Evolutionary conservation across 257 asterid species (phyloP).

Genomic region (Capsicum pubescens): DNA sequence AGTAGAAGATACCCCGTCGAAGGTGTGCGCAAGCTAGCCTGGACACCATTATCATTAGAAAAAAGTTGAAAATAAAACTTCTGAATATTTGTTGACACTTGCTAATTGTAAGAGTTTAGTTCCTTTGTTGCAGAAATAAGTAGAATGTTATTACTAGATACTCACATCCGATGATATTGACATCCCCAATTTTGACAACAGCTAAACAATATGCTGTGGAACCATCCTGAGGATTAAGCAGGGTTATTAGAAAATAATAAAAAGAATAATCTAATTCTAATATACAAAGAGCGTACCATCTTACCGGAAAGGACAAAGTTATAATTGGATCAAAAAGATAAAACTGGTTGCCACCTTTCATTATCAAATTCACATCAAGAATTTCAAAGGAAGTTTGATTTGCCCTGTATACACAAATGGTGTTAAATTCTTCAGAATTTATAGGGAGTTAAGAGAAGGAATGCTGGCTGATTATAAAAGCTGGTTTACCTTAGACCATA

Average conservation of each 20-base stretch:
- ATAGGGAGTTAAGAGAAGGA: background rate
- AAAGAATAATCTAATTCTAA: background rate
- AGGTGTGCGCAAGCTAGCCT: background rate
- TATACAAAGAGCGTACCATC: conserved; percentile 16
- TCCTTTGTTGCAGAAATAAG: conserved; percentile 1
- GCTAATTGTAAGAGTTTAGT: background rate
- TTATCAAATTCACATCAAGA: conserved; percentile 76
- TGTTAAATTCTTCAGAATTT: background rate
- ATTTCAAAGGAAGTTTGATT: conserved; percentile 45
- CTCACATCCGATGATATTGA: conserved; percentile 97
- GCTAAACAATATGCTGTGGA: conserved; percentile 73
- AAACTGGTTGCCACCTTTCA: conserved; percentile 72
- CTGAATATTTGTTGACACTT: background rate
- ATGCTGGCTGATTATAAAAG: conserved; percentile 8
- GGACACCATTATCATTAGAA: background rate
- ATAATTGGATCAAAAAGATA: conserved; percentile 52
- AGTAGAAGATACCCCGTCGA: background rate
- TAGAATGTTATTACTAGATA: conserved; percentile 29
- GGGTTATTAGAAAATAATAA: background rate
- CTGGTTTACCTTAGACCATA: conserved; percentile 58
- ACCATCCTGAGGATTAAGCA: conserved; percentile 48
- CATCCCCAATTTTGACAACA: conserved; percentile 69
- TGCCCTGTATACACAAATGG: conserved; percentile 53
- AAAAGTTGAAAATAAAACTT: background rate
- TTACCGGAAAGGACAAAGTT: conserved; percentile 41